Evolutionary conservation across 208 protist species (phyloP).

Genomic region (Wallacemonas rigidus): DNA sequence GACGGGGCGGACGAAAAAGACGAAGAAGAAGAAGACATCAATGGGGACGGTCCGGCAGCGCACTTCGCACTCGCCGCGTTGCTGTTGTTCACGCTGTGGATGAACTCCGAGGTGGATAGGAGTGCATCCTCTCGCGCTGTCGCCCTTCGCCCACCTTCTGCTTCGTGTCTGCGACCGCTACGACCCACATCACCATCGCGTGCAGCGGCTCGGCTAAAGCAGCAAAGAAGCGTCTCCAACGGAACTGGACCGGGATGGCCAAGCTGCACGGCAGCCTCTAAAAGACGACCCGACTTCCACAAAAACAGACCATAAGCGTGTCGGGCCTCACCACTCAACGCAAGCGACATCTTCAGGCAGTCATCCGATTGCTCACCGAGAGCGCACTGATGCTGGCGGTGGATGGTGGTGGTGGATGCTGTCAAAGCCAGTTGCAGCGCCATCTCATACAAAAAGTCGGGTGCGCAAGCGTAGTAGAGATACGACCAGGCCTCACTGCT

Average conservation of each 20-base stretch:
- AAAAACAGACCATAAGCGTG: conserved; percentile 26
- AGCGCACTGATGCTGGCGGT: background rate
- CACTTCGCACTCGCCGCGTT: too few relatives aligned
- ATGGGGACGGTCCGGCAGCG: too few relatives aligned
- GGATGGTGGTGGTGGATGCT: background rate
- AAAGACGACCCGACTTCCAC: conserved; percentile 19
- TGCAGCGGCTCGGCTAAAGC: conserved; percentile 20
- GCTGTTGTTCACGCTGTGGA: too few relatives aligned
- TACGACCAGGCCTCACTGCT: background rate
- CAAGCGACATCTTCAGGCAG: background rate
- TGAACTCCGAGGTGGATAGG: too few relatives aligned
- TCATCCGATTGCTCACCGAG: background rate
- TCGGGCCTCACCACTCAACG: conserved; percentile 16
- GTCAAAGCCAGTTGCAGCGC: conserved; percentile 27
- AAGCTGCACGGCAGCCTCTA: conserved; percentile 37
- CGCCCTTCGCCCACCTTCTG: too few relatives aligned
- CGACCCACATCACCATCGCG: background rate
- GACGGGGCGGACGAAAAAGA: background rate
- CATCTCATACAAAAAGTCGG: conserved; percentile 30
- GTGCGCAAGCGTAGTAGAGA: conserved; percentile 16
- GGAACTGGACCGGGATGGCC: conserved; percentile 19
- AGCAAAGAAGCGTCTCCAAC: conserved; percentile 22
- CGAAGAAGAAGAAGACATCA: too few relatives aligned
- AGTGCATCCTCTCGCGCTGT: too few relatives aligned
- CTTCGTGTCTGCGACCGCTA: too few relatives aligned